Base-by-base conservation (phyloP, 257 asterid species). In the Primulina tabacum region DNA sequence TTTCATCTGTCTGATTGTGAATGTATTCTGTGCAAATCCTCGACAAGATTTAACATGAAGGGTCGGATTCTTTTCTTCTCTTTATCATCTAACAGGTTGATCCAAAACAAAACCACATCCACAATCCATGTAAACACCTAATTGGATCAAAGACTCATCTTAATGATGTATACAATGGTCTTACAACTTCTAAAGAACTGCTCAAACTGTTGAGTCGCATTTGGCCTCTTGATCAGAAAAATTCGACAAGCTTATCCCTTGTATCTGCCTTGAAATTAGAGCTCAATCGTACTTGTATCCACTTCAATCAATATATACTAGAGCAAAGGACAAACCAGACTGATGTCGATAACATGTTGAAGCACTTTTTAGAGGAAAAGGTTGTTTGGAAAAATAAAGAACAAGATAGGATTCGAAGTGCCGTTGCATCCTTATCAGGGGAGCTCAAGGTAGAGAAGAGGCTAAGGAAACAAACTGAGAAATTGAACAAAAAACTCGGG, bases 401-500 rank as follows among this genome's bases (percentile, higher is more conserved):
- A 77, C 95, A 85, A 67, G 93, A 88, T 21, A 75, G 85, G 67
- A 82, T 88, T 35, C 92, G 82, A 35, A 68, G 66, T 40, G 93
- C 96, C 37, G 68, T 92, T 21, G 59, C 76, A 16, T 80, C 93
- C 30, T 43, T 88, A 37, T 83, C 89, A 2, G 80, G 80, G 9
- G 99, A 94, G 74, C 90, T 90, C 21, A 89, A 88, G 65, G 64
- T 68, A 0, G 98, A 95, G 84, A 89, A 85, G 96, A 92, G 80
- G 83, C 76, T 92, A 66, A 92, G 90, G 86, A 75, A 86, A 35
- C 99, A 92, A 78, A 84, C 96, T 0, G 99, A 95, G 84, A 79
- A 96, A 66, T 73, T 95, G 60, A 95, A 89, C 84, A 87, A 90
- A 80, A 89, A 92, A 75, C 98, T 95, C 1, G 98, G 99, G 53